Evolutionary conservation across 2,329 filamentous ascomycete species (phyloP), one percentile per base, ranked within the genome.

Genomic region (Botryotinia convoluta): DNA sequence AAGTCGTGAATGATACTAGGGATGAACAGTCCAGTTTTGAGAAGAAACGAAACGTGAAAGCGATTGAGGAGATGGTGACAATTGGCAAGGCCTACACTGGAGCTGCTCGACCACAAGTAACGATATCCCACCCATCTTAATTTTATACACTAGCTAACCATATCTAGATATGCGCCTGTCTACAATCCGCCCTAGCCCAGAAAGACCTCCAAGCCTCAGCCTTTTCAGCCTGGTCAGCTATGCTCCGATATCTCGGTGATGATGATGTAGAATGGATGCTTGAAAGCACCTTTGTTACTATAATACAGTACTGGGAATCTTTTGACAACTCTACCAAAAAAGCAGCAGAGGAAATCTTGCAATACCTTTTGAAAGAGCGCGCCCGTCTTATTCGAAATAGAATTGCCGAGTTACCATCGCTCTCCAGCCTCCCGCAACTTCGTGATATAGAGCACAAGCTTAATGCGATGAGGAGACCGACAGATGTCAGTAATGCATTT

Each of bases 211-310:
- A 93, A 75, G 87, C 93, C 74, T 86, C 90, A 44, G 93, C 94
- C 2, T 95, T 98, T 78, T 89, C 88, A 6, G 93, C 94, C 67
- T 99, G 96, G 96, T 87, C 89, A 39, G 87, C 90, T 14, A 90
- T 99, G 83, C 87, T 98, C 29, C 87, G 84, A 42, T 88, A 91
- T 69, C 86, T 98, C 65, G 91, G 91, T 16, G 90, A 91, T 73
- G 91, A 94, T 37, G 95, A 98, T 79, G 86, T 97, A 9, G 91
- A 92, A 76, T 86, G 89, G 39, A 87, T 98, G 54, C 85, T 98
- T 14, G 94, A 97, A 80, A 94, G 95, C 73, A 97, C 95, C 0
- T 94, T 98, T 77, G 94, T 95, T 71, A 89, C 97, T 59, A 90
- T 98, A 67, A 90, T 92, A 37, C 90, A 92, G 77, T 91, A 96